phyloP scores from a whole-genome alignment of 2,329 filamentous ascomycete species.

The Pseudogymnoascus sp. region DNA sequence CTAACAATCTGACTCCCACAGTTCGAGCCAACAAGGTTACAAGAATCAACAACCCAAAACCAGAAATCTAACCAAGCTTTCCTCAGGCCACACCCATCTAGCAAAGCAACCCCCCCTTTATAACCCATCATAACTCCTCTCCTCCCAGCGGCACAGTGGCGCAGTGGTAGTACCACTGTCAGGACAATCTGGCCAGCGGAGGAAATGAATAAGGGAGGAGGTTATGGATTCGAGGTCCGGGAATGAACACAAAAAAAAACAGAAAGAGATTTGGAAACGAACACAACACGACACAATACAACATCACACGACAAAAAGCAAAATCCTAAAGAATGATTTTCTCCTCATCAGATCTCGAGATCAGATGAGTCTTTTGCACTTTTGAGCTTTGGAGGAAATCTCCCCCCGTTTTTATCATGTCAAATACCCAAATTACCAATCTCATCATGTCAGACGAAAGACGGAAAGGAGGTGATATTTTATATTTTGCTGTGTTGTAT shows the following conservation, averaged over 20 bases:
- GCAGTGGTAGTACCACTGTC: slow-evolving; percentile 8
- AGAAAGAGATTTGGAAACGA: not conserved
- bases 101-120: not conserved
- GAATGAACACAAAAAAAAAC: not conserved
- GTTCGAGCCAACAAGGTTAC: no score
- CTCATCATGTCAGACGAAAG: not conserved
- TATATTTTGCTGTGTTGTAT: no score
- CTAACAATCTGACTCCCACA: no score
- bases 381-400: not conserved
- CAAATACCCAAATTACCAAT: not conserved
- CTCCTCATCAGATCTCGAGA: not conserved
- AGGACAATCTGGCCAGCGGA: slow-evolving; percentile 7
- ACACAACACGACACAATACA: not conserved
- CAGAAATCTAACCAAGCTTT: no score
- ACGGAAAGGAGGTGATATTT: not conserved
- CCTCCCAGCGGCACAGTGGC: slow-evolving; percentile 3
- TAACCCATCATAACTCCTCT: not conserved
- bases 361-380: slow-evolving; percentile 7
- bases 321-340: not conserved
- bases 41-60: no score
- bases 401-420: no score
- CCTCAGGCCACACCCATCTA: not conserved
- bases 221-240: not conserved
- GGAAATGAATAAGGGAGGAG: not conserved
- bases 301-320: not conserved